Evolutionary conservation across 768 basidiomycete genomes (phyloP), one percentile per base, ranked within the genome.

Genomic region (Pleurotus giganteus): DNA sequence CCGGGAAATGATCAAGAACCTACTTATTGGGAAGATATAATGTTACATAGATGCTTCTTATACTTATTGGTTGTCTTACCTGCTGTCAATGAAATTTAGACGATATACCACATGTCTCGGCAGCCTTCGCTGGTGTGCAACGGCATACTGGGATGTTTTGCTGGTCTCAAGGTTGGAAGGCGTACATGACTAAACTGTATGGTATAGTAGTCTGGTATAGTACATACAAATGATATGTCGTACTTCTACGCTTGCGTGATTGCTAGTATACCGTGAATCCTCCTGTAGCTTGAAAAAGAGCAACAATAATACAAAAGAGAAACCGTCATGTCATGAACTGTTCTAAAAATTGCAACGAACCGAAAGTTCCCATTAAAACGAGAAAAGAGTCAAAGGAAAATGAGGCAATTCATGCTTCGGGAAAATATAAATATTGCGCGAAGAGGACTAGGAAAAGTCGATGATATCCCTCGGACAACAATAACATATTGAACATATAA

Each of bases 21-120:
- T 97, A 26, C 70, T 94, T 11, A 75, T 88, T 52, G 92, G 90
- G 34, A 98, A 98, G 74, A 90, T 98, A 49, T 98, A 79, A 63
- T 54, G 26, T 32, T 32, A 6, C 13, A 32, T 32, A 32, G 7
- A 13, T 13, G 31, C 19, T 15, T 41, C 39, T 17, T 41, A 41
- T 19, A 11, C 19, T n/a, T 41, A 41, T 41, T n/a, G 39, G 19
- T n/a, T 41, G 19, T 17, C 1, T 7, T 41, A n/a, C n/a, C n/a
- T n/a, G n/a, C n/a, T n/a, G n/a, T n/a, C n/a, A n/a, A n/a, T n/a
- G 39, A 11, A n/a, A n/a, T 11, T 36, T 36, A 9, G n/a, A 36
- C 34, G 34, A 36, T 36, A 36, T n/a, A n/a, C n/a, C n/a, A n/a
- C n/a, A n/a, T n/a, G n/a, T n/a, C n/a, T n/a, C n/a, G n/a, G n/a